Percentiles rank a stretch among this genome's conserved stretches.
phyloP scores from a whole-genome alignment of 140 eudicot species.

The Cichorium intybus region DNA sequence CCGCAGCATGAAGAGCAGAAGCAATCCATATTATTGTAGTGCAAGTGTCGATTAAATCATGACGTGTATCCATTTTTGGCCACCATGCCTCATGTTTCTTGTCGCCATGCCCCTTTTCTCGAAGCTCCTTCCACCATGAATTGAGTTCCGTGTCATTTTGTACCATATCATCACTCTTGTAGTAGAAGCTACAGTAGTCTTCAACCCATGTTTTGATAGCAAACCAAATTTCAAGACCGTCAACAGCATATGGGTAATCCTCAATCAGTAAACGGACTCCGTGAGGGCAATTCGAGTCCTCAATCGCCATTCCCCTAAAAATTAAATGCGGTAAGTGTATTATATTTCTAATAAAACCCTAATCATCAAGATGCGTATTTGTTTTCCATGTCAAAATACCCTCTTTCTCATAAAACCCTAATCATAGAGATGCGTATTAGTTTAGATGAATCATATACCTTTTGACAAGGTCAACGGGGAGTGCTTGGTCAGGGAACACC shows the following conservation, averaged over 20 bases:
- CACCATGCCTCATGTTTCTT: conserved; percentile 71
- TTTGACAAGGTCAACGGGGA: conserved; percentile 67
- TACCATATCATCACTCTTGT: conserved; percentile 43
- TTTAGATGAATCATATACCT: conserved; percentile 36
- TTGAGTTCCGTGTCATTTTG: conserved; percentile 62
- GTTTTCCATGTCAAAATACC: background rate
- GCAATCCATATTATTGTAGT: conserved; percentile 70
- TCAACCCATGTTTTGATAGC: conserved; percentile 77
- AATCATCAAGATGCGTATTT: background rate
- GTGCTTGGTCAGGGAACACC: conserved; percentile 69
- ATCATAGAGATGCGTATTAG: background rate
- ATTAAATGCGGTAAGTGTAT: background rate
- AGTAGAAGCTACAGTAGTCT: conserved; percentile 62
- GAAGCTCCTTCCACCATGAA: conserved; percentile 76
- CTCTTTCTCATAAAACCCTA: no score
- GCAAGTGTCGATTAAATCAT: conserved; percentile 43
- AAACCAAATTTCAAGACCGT: conserved; percentile 75
- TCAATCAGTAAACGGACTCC: conserved; percentile 62
- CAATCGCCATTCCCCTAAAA: conserved; percentile 75
- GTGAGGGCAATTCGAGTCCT: conserved; percentile 52
- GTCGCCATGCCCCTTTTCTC: conserved; percentile 79
- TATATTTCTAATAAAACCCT: background rate
- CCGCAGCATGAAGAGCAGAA: conserved; percentile 88
- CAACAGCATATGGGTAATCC: conserved; percentile 85
- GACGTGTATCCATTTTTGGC: conserved; percentile 50